phyloP scores from a whole-genome alignment of 257 asterid species.

The Solanum paucissectum region DNA sequence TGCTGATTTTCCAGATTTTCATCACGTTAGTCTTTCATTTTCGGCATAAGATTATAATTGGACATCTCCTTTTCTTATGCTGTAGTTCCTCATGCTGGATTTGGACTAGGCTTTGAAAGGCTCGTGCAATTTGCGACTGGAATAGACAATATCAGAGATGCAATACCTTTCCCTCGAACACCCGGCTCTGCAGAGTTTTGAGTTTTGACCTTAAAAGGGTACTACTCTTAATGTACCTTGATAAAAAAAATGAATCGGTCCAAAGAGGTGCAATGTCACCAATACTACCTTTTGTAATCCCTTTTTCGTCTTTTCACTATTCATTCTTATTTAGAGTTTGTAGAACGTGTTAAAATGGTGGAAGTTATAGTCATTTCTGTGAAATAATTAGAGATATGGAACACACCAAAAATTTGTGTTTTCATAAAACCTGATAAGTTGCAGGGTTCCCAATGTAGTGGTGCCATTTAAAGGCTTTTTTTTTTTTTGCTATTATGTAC shows the following conservation, averaged over 20 bases:
- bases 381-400: not conserved
- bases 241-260: not conserved
- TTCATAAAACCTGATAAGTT: not conserved
- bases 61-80: not conserved
- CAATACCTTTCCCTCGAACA: constrained; percentile 86
- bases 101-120: constrained; percentile 96
- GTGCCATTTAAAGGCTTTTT: not conserved
- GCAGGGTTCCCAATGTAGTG: not conserved
- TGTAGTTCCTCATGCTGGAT: constrained; percentile 96
- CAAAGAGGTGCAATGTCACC: not conserved
- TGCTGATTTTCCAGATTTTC: not conserved
- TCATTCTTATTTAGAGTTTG: not conserved
- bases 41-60: not conserved
- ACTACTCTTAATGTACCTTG: not conserved
- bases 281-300: not conserved
- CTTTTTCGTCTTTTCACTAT: not conserved
- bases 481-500: no score
- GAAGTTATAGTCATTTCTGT: not conserved
- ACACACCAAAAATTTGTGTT: not conserved
- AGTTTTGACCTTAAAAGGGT: not conserved
- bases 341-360: not conserved
- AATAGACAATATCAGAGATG: constrained; percentile 82
- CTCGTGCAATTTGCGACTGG: constrained; percentile 95
- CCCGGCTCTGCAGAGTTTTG: constrained; percentile 96
- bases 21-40: not conserved